Conservation (phyloP, 371 early-diverging fungal genomes). For the Syncephalastrum sp. region DNA sequence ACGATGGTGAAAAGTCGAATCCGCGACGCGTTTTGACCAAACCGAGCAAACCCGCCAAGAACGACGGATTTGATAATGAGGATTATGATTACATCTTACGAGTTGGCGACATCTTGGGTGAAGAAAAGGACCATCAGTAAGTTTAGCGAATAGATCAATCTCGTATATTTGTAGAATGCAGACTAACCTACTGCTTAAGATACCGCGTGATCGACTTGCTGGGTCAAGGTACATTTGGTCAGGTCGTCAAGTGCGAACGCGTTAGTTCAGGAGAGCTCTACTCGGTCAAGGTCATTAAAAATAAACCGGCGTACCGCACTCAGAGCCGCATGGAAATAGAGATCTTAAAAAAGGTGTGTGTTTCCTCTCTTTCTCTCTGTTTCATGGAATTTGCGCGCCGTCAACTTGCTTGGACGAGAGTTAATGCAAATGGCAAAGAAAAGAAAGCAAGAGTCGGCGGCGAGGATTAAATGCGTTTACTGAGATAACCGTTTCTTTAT, state of each 20-base stretch:
- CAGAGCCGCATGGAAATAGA: slow-evolving; percentile 95
- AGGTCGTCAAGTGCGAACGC: slow-evolving; percentile 93
- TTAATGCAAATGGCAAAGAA: not conserved
- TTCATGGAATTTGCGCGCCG: not conserved
- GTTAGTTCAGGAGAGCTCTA: slow-evolving; percentile 80
- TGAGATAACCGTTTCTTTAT: too few species aligned
- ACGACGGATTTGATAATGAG: slow-evolving; percentile 95
- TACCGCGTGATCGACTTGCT: slow-evolving; percentile 86
- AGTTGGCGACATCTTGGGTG: slow-evolving; percentile 89
- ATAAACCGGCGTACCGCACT: slow-evolving; percentile 91
- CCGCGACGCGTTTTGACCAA: slow-evolving; percentile 93
- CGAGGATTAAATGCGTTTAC: too few species aligned
- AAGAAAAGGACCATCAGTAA: slow-evolving; percentile 80
- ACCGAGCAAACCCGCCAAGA: slow-evolving; percentile 85
- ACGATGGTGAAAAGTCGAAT: slow-evolving; percentile 61
- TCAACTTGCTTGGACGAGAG: not conserved
- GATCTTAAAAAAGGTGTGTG: slow-evolving; percentile 74
- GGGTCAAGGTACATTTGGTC: slow-evolving; percentile 98
- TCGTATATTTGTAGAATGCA: not conserved
- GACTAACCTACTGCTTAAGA: slow-evolving; percentile 27
- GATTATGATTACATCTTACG: slow-evolving; percentile 95
- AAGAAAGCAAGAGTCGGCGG: too few species aligned
- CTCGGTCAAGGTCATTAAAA: slow-evolving; percentile 98
- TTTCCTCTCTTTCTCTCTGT: not conserved
- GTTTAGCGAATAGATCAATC: slow-evolving; percentile 1